Percentiles rank a stretch among this genome's conserved stretches.
Evolutionary conservation across 2,329 filamentous ascomycete genomes (phyloP).

Genomic region (Cryphonectria radicalis): DNA sequence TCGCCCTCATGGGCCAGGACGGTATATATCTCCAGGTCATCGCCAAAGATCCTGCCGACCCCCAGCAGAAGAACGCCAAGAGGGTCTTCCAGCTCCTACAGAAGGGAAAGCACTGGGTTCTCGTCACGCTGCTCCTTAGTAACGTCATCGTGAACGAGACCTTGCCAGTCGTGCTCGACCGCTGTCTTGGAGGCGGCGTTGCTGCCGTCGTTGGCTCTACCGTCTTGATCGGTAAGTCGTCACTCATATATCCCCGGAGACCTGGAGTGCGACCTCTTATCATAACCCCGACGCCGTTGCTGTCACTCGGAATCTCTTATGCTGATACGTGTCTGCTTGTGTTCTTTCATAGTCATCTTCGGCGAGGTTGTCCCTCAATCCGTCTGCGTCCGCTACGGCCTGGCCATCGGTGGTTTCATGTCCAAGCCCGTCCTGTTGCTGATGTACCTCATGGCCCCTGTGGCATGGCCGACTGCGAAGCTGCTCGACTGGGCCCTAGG

Average conservation of each 20-base stretch:
- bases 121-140: conserved; percentile 89
- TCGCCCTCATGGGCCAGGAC: conserved; percentile 78
- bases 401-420: conserved; percentile 94
- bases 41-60: conserved; percentile 78
- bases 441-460: conserved; percentile 89
- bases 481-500: conserved; percentile 91
- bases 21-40: conserved; percentile 98
- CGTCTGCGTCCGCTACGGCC: conserved; percentile 91
- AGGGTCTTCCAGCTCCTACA: conserved; percentile 80
- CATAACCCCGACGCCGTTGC: background rate
- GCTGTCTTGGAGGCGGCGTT: conserved; percentile 91
- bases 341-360: conserved; percentile 76
- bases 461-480: conserved; percentile 95
- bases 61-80: conserved; percentile 84
- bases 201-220: conserved; percentile 94
- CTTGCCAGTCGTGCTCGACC: conserved; percentile 89
- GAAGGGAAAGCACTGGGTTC: conserved; percentile 95
- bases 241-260: background rate
- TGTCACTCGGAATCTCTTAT: background rate
- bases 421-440: conserved; percentile 81
- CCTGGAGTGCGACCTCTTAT: background rate
- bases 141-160: conserved; percentile 99
- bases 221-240: conserved; percentile 78
- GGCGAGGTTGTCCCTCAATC: conserved; percentile 96
- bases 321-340: conserved; percentile 16